Percentiles rank a stretch among this genome's conserved stretches.
Conservation (phyloP, 2,329 filamentous ascomycete species). For the Thelonectria olida region DNA sequence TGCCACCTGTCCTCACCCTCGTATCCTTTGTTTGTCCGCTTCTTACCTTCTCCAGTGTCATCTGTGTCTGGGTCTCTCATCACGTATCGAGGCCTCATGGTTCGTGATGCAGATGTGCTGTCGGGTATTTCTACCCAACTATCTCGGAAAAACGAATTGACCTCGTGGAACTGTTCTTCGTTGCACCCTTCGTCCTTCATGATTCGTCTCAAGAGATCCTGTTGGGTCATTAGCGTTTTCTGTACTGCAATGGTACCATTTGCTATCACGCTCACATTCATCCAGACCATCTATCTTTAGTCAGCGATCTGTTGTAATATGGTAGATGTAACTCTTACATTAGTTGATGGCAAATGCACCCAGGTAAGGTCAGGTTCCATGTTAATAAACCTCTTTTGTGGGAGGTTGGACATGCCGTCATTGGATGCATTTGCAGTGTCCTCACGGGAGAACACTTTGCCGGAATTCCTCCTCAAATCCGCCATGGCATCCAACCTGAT, state of each 20-base stretch:
- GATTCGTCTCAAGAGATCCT: background rate
- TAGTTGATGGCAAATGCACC: constrained; percentile 18
- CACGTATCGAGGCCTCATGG: constrained; percentile 12
- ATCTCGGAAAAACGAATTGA: constrained; percentile 3
- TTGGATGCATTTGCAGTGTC: no score
- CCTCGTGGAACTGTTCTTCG: background rate
- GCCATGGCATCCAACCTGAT: background rate
- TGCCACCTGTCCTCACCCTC: background rate
- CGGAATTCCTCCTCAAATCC: background rate
- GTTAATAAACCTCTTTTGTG: background rate
- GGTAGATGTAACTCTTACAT: constrained; percentile 3
- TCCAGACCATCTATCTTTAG: constrained; percentile 15
- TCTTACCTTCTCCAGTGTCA: background rate
- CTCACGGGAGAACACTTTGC: no score
- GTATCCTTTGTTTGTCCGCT: background rate
- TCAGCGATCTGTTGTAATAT: background rate
- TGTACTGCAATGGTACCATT: no score
- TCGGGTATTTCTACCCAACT: constrained; percentile 15
- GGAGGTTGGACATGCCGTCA: background rate
- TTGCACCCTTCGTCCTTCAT: background rate
- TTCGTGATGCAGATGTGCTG: background rate
- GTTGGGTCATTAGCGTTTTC: background rate
- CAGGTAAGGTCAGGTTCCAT: constrained; percentile 1
- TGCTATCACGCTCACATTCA: background rate
- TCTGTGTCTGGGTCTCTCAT: no score